phyloP scores from a whole-genome alignment of 257 asterid genomes.

The Forsythia suspensa region DNA sequence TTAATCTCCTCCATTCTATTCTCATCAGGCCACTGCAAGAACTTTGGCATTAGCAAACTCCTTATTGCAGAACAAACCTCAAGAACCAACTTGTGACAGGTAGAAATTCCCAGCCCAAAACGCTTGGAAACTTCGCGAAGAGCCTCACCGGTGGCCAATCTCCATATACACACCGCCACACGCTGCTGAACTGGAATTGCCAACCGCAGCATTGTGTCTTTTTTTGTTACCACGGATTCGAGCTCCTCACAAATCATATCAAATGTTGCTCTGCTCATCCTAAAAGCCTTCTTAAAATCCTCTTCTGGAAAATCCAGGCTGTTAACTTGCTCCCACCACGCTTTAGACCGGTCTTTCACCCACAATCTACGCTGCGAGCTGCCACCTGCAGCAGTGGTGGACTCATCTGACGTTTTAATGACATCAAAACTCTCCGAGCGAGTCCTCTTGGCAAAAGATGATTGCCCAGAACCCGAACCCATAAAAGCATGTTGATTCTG shows the following conservation, averaged over 20 bases:
- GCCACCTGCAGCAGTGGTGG: constrained; percentile 18
- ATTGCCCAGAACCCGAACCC: constrained; percentile 10
- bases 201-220: constrained; percentile 39
- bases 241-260: constrained; percentile 42
- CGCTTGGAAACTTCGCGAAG: constrained; percentile 54
- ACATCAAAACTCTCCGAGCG: constrained; percentile 23
- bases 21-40: constrained; percentile 45
- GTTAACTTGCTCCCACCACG: constrained; percentile 48
- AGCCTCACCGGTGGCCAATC: constrained; percentile 55
- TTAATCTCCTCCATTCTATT: constrained; percentile 15
- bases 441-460: constrained; percentile 28
- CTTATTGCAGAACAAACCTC: constrained; percentile 47
- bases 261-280: constrained; percentile 48
- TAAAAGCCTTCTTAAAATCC: constrained; percentile 35
- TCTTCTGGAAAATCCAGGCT: constrained; percentile 39
- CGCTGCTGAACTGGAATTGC: constrained; percentile 55
- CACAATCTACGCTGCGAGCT: constrained; percentile 39
- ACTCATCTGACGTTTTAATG: constrained; percentile 16
- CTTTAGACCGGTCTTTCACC: constrained; percentile 44
- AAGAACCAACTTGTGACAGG: constrained; percentile 51
- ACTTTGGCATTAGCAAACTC: constrained; percentile 41
- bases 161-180: constrained; percentile 48
- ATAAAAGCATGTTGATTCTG: background rate
- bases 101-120: constrained; percentile 51
- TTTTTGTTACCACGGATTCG: constrained; percentile 34